Evolutionary conservation across 2,329 filamentous ascomycete genomes (phyloP).

Genomic region (Neofusicoccum parvum): DNA sequence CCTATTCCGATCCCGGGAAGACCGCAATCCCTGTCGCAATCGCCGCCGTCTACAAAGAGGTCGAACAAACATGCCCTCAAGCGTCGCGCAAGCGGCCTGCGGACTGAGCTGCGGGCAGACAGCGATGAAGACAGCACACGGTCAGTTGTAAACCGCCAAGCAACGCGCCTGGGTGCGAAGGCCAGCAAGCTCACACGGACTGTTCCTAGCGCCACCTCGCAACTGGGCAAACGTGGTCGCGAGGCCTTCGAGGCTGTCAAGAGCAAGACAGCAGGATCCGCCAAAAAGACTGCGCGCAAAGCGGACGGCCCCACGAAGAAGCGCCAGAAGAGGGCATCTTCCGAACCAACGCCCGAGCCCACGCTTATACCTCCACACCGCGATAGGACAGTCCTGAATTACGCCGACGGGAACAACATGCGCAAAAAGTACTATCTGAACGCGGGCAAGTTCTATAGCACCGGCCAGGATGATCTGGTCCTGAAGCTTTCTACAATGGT

Average conservation of each 20-base stretch:
- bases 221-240: constrained; percentile 27
- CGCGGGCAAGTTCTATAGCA: constrained; percentile 30
- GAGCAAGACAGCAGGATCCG: constrained; percentile 28
- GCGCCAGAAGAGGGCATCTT: constrained; percentile 1
- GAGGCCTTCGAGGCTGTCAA: constrained; percentile 43
- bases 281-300: constrained; percentile 49
- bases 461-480: constrained; percentile 24
- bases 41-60: not conserved
- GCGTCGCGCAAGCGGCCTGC: constrained; percentile 1
- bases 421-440: not conserved
- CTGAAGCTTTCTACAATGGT: not conserved
- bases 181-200: not conserved
- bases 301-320: not conserved
- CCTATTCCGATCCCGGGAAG: not conserved
- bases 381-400: constrained; percentile 33
- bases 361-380: constrained; percentile 22
- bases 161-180: not conserved
- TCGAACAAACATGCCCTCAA: not conserved
- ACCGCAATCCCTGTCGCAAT: not conserved
- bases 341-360: constrained; percentile 10
- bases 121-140: not conserved
- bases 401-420: constrained; percentile 6
- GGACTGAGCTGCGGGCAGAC: constrained; percentile 2
- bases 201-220: not conserved
- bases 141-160: not conserved